Evolutionary conservation across 768 basidiomycete species (phyloP), one percentile per base, ranked within the genome.

Genomic region (Lentinula aciculospora): DNA sequence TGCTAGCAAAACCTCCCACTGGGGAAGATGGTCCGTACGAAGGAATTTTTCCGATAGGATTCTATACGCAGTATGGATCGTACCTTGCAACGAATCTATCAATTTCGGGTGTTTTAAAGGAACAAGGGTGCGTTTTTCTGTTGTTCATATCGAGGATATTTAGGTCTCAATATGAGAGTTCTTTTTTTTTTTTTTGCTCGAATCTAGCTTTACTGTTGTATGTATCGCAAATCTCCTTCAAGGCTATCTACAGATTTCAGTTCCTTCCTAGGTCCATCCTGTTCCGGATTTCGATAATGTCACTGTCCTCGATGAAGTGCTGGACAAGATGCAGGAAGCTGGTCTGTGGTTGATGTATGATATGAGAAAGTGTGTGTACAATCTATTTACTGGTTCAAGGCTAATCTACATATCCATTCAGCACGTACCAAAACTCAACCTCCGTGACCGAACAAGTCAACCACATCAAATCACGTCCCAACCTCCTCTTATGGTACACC

Each of bases 281-380:
- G 72, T 89, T 4, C 89, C 91, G 0, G 69, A 80, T 0, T 90
- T 86, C 59, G 76, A 76, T 60, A 83, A 87, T 62, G 60, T 84
- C 32, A 83, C 84, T 0, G 76, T 76, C 0, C 70, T 90, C 0
- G 77, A 82, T 34, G 58, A 74, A 49, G 82, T 89, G 27, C 65
- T 91, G 6, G 84, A 89, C 64, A 72, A 77, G 42, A 89, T 91
- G 85, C 82, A 90, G 67, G 78, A 85, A 59, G 81, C 84, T 0
- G 79, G 79, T 1, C 59, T 82, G 10, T 92, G 86, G 64, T 76
- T 92, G 56, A 90, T 92, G 83, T 93, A 92, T 61, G 88, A 92
- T 66, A 91, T 92, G 89, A 79, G 89, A 49, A 72, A 72, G 79
- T 79, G 37, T 32, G 76, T 71, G 4, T 29, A 32, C 34, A 45